Conservation (phyloP, 345 rosid species). For the Pugionium cornutum region DNA sequence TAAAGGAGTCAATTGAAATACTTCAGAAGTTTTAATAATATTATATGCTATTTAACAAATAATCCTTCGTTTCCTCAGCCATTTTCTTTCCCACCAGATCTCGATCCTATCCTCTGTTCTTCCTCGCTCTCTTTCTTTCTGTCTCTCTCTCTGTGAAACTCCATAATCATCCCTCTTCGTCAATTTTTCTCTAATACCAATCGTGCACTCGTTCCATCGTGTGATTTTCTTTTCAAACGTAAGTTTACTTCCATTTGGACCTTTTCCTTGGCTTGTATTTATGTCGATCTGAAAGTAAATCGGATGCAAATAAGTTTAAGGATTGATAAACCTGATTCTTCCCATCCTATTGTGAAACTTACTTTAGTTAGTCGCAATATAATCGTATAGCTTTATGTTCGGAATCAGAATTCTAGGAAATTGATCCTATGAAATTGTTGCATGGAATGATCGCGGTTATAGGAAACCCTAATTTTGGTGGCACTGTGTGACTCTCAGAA, state of each 20-base stretch:
- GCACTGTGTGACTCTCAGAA: slow-evolving; percentile 3
- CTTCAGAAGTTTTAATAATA: not conserved
- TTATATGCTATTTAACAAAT: slow-evolving; percentile 19
- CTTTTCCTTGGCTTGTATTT: not conserved
- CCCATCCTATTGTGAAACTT: not conserved
- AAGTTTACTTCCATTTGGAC: slow-evolving; percentile 4
- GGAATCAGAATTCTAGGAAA: not conserved
- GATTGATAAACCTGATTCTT: not conserved
- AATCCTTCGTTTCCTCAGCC: slow-evolving; percentile 22
- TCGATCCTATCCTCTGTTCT: slow-evolving; percentile 32
- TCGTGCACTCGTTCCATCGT: slow-evolving; percentile 4
- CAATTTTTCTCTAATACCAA: not conserved
- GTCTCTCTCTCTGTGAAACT: not conserved
- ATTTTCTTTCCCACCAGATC: slow-evolving; percentile 13
- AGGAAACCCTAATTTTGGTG: not conserved
- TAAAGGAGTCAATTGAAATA: slow-evolving; percentile 23
- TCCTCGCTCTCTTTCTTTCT: slow-evolving; percentile 14
- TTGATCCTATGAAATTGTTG: slow-evolving; percentile 12
- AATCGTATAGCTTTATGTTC: not conserved
- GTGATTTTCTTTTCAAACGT: slow-evolving; percentile 2
- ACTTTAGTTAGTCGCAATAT: too few relatives aligned
- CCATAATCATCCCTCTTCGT: not conserved
- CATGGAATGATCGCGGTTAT: slow-evolving; percentile 6
- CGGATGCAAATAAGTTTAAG: not conserved
- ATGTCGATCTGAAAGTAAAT: slow-evolving; percentile 10